A percentile compares a stretch with the other conserved stretches of the same genome.
phyloP scores from a whole-genome alignment of 306 rosid species.

The Cicer yamashitae region DNA sequence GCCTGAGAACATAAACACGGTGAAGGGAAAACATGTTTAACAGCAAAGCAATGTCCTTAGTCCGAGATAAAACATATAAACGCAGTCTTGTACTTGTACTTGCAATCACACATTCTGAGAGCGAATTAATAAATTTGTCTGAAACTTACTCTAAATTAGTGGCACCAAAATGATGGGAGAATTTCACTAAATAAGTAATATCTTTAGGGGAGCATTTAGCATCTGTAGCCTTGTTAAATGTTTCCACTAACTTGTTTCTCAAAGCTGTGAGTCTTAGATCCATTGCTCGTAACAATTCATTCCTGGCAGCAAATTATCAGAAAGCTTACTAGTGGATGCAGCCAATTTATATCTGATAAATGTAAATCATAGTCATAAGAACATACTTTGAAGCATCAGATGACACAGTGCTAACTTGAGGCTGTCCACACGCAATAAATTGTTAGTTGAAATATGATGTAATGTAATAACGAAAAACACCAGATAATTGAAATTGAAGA shows the following conservation, averaged over 20 bases:
- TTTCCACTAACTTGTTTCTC: conserved; percentile 60
- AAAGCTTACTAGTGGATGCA: conserved; percentile 46
- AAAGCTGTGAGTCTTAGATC: conserved; percentile 84
- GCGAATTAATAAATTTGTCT: conserved; percentile 20
- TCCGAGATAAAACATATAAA: conserved; percentile 15
- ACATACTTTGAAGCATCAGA: conserved; percentile 89
- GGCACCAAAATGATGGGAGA: conserved; percentile 72
- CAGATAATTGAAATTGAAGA: conserved; percentile 33
- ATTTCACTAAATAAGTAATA: conserved; percentile 51
- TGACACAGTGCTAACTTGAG: conserved; percentile 60
- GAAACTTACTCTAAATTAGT: conserved; percentile 69
- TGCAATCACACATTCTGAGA: conserved; percentile 25
- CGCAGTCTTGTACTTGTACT: conserved; percentile 11
- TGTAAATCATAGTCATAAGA: conserved; percentile 49
- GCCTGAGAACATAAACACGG: conserved; percentile 59
- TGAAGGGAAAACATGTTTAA: conserved; percentile 28
- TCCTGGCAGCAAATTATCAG: conserved; percentile 68
- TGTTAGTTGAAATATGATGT: conserved; percentile 48
- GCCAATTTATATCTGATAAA: conserved; percentile 39
- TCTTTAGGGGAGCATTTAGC: conserved; percentile 59
- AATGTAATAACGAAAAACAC: conserved; percentile 18
- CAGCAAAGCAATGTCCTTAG: conserved; percentile 23
- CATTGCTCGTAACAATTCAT: conserved; percentile 86
- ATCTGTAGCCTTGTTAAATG: conserved; percentile 57
- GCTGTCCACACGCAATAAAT: conserved; percentile 56